A percentile compares a stretch with the other conserved stretches of the same genome.
These are phyloP conservation scores for Microbotryum scabiosae DNA, from an alignment of 1,284 basidiomycete genomes.

Conservation along the genomic window DNA sequence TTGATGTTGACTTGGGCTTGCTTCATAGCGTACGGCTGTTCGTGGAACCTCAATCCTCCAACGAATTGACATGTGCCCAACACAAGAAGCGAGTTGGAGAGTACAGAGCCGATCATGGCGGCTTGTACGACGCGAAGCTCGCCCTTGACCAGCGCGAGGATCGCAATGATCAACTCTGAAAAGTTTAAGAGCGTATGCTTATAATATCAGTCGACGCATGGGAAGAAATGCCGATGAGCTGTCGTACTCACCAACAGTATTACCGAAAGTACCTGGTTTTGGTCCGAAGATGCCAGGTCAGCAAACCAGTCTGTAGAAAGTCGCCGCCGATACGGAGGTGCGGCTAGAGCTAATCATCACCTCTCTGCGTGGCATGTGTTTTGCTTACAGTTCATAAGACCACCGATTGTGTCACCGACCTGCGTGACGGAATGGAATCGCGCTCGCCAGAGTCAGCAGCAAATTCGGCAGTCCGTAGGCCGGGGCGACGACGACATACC, in stretches of 20 bases:
- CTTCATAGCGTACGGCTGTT: conserved; percentile 55
- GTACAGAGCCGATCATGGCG: conserved; percentile 65
- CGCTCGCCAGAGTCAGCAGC: too few species aligned
- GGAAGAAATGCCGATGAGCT: too few species aligned
- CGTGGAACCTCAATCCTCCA: conserved; percentile 54
- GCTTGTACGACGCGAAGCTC: conserved; percentile 74
- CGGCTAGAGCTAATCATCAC: too few species aligned
- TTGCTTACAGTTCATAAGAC: conserved; percentile 55
- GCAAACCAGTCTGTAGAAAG: too few species aligned
- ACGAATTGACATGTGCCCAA: conserved; percentile 74
- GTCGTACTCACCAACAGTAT: conserved; percentile 37
- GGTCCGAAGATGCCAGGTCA: too few species aligned
- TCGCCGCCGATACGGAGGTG: too few species aligned
- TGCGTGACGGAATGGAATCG: too few species aligned
- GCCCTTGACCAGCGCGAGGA: conserved; percentile 72
- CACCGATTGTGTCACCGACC: conserved; percentile 38
- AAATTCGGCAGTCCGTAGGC: too few species aligned
- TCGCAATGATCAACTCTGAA: conserved; percentile 73
- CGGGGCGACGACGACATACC: too few species aligned
- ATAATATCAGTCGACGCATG: too few species aligned
- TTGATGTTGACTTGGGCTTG: conserved; percentile 74
- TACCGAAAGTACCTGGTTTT: conserved; percentile 37
- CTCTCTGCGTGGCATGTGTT: too few species aligned
- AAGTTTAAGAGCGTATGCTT: conserved; percentile 2
- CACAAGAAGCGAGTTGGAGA: conserved; percentile 82